These are phyloP conservation scores for Beauveria australis DNA, from an alignment of 2,329 filamentous ascomycete genomes.

Conservation along the genomic window DNA sequence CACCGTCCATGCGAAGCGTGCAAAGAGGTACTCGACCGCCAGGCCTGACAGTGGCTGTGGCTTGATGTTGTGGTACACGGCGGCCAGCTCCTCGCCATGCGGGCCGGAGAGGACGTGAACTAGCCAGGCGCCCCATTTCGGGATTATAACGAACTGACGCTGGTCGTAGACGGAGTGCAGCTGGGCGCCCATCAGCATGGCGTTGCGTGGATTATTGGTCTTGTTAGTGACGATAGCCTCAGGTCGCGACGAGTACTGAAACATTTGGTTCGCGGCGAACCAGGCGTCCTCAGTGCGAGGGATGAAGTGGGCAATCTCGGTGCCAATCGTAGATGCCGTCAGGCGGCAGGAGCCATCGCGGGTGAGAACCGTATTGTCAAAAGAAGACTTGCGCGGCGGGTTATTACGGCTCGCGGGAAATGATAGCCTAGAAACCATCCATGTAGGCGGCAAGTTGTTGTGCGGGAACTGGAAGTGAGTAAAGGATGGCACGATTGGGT, in stretches of 20 bases:
- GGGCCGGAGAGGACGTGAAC: background rate
- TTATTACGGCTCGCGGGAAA: background rate
- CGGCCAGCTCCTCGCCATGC: background rate
- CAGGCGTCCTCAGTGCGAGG: background rate
- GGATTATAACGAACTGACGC: background rate
- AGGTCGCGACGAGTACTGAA: background rate
- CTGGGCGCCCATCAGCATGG: background rate
- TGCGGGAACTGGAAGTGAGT: background rate
- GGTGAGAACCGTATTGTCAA: background rate
- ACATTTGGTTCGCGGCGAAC: background rate
- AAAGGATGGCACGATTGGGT: slow-evolving; percentile 1
- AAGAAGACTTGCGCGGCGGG: background rate
- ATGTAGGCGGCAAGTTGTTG: background rate
- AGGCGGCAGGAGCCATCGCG: background rate
- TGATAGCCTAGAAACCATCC: background rate
- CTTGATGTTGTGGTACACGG: background rate
- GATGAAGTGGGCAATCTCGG: background rate
- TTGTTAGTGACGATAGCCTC: background rate
- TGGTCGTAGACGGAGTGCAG: background rate
- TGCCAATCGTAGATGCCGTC: background rate
- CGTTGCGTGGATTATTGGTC: background rate
- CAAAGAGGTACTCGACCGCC: background rate
- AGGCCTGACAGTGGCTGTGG: background rate
- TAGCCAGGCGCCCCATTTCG: slow-evolving; percentile 1
- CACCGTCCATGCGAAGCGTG: background rate